phyloP scores from a whole-genome alignment of 2,329 filamentous ascomycete genomes.

The Akanthomyces dipterigenus region DNA sequence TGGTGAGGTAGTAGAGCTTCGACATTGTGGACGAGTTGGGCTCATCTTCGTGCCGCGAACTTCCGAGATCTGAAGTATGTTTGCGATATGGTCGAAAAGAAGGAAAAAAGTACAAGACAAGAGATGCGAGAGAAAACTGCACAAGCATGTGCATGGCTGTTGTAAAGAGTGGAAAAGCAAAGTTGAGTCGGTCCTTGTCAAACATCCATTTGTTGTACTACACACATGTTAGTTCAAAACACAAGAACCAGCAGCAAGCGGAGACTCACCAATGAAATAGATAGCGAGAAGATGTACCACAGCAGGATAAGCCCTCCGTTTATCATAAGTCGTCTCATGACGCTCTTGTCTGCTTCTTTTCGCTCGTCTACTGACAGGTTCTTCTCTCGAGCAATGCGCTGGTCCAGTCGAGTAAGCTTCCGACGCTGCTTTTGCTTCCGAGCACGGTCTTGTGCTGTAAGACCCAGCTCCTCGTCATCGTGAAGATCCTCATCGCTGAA shows the following conservation, averaged over 20 bases:
- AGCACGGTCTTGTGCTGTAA: slow-evolving; percentile 67
- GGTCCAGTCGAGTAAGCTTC: slow-evolving; percentile 62
- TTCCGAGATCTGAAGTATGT: slow-evolving; percentile 41
- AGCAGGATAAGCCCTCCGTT: slow-evolving; percentile 77
- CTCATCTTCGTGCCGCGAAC: slow-evolving; percentile 46
- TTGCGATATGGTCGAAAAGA: slow-evolving; percentile 63
- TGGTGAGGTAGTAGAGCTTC: slow-evolving; percentile 82
- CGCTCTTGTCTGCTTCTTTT: slow-evolving; percentile 66
- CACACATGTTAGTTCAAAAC: slow-evolving; percentile 45
- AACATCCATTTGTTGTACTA: slow-evolving; percentile 99
- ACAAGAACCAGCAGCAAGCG: too few relatives aligned
- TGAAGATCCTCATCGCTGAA: slow-evolving; percentile 66
- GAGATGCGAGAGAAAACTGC: slow-evolving; percentile 72
- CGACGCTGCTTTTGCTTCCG: slow-evolving; percentile 60
- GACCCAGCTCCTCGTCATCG: slow-evolving; percentile 84
- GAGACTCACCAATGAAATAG: slow-evolving; percentile 76
- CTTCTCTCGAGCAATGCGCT: slow-evolving; percentile 56
- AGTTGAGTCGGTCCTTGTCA: slow-evolving; percentile 74
- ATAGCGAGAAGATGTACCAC: slow-evolving; percentile 89
- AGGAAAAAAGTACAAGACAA: slow-evolving; percentile 77
- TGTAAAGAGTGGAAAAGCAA: slow-evolving; percentile 90
- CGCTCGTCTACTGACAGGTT: slow-evolving; percentile 64
- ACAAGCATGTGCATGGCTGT: slow-evolving; percentile 94
- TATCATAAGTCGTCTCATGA: slow-evolving; percentile 61
- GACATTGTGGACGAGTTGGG: slow-evolving; percentile 66